phyloP scores from a whole-genome alignment of 768 basidiomycete genomes.

The Boletus eberwhitei region DNA sequence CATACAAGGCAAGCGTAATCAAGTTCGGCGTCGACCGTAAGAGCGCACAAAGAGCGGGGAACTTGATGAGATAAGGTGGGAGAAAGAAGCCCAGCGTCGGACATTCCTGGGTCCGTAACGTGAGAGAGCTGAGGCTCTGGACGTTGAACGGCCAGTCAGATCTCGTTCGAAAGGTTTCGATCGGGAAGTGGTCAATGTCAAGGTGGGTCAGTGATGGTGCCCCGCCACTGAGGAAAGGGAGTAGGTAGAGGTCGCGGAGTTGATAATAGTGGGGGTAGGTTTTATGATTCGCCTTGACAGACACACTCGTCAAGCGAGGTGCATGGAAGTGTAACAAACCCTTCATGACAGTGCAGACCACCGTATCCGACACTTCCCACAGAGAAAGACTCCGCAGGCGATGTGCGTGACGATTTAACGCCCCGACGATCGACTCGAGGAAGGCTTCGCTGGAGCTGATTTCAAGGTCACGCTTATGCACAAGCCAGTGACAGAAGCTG shows the following conservation, averaged over 20 bases:
- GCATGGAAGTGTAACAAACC: background rate
- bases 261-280: slow-evolving; percentile 3
- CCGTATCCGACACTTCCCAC: slow-evolving; percentile 15
- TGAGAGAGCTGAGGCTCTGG: slow-evolving; percentile 11
- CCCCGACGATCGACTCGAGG: slow-evolving; percentile 2
- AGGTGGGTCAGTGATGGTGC: slow-evolving; percentile 11
- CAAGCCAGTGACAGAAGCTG: slow-evolving; percentile 15
- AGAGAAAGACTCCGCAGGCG: slow-evolving; percentile 7
- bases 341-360: slow-evolving; percentile 1
- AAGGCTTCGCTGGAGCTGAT: background rate
- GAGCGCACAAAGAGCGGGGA: slow-evolving; percentile 11
- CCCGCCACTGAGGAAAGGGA: slow-evolving; percentile 13
- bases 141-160: slow-evolving; percentile 4
- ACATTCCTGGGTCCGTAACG: slow-evolving; percentile 13
- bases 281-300: slow-evolving; percentile 8
- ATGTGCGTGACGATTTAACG: slow-evolving; percentile 1
- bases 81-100: background rate
- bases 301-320: slow-evolving; percentile 10
- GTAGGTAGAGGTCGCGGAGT: background rate
- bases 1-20: slow-evolving; percentile 9
- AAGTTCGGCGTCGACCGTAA: slow-evolving; percentile 9
- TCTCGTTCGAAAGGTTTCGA: slow-evolving; percentile 4
- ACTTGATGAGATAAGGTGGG: slow-evolving; percentile 16
- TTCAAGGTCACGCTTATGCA: background rate
- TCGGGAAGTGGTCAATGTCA: slow-evolving; percentile 16